These are phyloP conservation scores for Calendula officinalis DNA, from an alignment of 129 eudicot species.

Conservation along the genomic window DNA sequence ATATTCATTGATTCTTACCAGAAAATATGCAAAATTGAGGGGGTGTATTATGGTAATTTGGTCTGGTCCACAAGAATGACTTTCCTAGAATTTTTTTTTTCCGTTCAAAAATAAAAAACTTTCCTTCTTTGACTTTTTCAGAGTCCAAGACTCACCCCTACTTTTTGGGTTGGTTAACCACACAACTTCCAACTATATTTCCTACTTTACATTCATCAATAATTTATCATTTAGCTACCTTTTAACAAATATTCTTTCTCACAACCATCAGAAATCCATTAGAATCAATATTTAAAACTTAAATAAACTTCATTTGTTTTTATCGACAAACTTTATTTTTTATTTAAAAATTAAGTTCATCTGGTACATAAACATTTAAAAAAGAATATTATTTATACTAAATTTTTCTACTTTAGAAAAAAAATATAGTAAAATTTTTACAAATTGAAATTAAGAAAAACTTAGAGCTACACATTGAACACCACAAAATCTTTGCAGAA, in stretches of 20 bases:
- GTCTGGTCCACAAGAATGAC: conserved; percentile 18
- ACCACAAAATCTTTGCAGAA: conserved; percentile 32
- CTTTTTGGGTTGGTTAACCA: conserved; percentile 29
- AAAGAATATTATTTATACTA: too few relatives aligned
- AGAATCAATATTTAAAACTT: neutral
- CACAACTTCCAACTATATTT: conserved; percentile 39
- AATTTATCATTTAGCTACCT: conserved; percentile 26
- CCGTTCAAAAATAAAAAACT: too few relatives aligned
- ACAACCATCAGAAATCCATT: conserved; percentile 12
- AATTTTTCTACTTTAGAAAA: too few relatives aligned
- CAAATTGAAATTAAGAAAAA: neutral
- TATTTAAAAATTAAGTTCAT: neutral
- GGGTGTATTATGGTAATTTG: conserved; percentile 24
- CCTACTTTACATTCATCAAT: conserved; percentile 23
- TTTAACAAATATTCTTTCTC: conserved; percentile 14
- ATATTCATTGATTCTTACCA: conserved; percentile 12
- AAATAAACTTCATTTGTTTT: neutral
- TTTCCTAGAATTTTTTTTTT: too few relatives aligned
- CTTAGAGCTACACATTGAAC: conserved; percentile 11
- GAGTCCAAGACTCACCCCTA: conserved; percentile 22
- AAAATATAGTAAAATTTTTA: too few relatives aligned
- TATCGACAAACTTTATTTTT: neutral
- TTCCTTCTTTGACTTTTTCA: conserved; percentile 30
- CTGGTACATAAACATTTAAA: neutral
- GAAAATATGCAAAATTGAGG: neutral